These are phyloP conservation scores for Suillus cothurnatus DNA, from an alignment of 768 basidiomycete genomes.

Conservation along the genomic window DNA sequence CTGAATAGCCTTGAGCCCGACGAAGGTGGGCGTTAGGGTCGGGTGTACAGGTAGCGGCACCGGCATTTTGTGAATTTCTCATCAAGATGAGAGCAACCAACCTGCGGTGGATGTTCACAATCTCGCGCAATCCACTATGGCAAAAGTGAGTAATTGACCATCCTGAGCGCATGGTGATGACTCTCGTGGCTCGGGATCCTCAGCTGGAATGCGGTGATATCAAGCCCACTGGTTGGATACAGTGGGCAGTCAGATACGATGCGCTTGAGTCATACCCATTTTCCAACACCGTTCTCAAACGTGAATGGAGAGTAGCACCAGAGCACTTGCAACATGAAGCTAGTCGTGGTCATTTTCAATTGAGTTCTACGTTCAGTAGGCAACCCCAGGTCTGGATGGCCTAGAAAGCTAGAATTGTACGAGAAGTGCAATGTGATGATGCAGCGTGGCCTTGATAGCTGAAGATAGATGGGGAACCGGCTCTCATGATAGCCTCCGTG, in stretches of 20 bases:
- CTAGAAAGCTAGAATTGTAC: neutral
- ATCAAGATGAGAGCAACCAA: neutral
- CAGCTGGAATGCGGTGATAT: neutral
- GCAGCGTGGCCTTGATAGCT: neutral
- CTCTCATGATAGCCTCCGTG: constrained; percentile 16
- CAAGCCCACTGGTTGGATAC: neutral
- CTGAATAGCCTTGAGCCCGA: neutral
- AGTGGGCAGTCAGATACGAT: neutral
- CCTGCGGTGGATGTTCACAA: neutral
- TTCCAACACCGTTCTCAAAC: neutral
- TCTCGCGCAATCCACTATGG: neutral
- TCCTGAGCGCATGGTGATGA: neutral
- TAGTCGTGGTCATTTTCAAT: neutral
- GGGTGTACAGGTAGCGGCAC: neutral
- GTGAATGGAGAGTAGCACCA: neutral
- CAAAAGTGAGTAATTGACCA: neutral
- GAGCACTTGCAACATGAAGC: neutral
- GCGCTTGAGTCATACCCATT: neutral
- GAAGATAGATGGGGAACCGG: neutral
- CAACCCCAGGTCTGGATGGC: neutral
- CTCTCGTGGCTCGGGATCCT: neutral
- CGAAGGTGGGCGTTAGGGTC: neutral
- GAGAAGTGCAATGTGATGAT: neutral
- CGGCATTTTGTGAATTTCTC: neutral
- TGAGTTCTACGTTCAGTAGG: neutral